Conservation (phyloP, 2,329 filamentous ascomycete genomes). For the Colletotrichum limetticola region DNA sequence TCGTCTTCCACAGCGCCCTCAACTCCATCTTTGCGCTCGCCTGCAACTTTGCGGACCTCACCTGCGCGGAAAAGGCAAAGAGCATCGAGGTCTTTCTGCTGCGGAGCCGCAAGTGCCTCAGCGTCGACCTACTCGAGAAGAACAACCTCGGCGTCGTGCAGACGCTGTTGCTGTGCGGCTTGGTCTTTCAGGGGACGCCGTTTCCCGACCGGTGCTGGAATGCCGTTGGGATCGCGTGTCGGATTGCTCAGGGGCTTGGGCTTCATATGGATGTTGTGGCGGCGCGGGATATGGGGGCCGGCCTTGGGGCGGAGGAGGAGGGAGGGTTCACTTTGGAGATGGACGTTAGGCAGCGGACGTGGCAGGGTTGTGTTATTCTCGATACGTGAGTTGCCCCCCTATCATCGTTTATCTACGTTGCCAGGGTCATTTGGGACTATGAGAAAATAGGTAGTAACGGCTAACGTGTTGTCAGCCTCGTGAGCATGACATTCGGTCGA, state of each 20-base stretch:
- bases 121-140: slow-evolving; percentile 45
- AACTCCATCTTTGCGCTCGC: slow-evolving; percentile 56
- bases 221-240: slow-evolving; percentile 52
- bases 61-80: background rate
- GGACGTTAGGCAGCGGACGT: slow-evolving; percentile 49
- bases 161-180: slow-evolving; percentile 49
- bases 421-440: too few relatives aligned
- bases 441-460: too few relatives aligned
- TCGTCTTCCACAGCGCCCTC: slow-evolving; percentile 53
- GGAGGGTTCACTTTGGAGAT: slow-evolving; percentile 43
- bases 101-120: slow-evolving; percentile 34
- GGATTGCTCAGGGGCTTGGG: slow-evolving; percentile 53
- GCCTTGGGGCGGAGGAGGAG: too few relatives aligned
- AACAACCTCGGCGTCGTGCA: slow-evolving; percentile 53
- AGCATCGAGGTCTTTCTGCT: slow-evolving; percentile 8
- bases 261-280: slow-evolving; percentile 46
- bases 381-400: slow-evolving; percentile 44
- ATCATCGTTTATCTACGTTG: background rate
- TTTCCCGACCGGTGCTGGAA: slow-evolving; percentile 55
- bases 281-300: background rate
- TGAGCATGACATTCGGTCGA: slow-evolving; percentile 9
- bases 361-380: slow-evolving; percentile 52
- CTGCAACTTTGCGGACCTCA: slow-evolving; percentile 42
- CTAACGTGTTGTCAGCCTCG: background rate
- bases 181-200: slow-evolving; percentile 52